Base-by-base conservation (phyloP, 2,329 filamentous ascomycete genomes). In the Cadophora malorum region DNA sequence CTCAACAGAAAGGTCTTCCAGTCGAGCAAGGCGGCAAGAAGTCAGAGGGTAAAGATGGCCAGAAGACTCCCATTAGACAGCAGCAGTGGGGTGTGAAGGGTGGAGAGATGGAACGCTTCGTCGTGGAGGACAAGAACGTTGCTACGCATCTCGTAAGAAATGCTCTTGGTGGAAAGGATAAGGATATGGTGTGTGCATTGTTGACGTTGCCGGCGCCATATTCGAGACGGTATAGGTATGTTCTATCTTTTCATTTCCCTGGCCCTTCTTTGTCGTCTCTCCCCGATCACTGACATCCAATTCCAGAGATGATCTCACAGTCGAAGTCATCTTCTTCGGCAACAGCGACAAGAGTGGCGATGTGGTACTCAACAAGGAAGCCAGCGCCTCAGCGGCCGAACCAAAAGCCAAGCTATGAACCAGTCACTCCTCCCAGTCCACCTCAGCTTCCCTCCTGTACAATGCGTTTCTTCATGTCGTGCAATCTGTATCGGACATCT, bases 281-380 rank as follows among this genome's bases (percentile, higher is more conserved):
- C 47, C 33, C 55, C 16, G 16, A 19, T 16, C 41, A 45, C 69
- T 73, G 60, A 73, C 50, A 19, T 33, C 8, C 25, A 10, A 63
- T 64, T 73, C 35, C 69, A 95, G 93, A 73, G 96, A 99, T 78
- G 96, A 99, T 78, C 82, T 99, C 71, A 99, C 96, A 0, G 95
- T 99, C 19, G 93, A 99, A 79, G 96, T 99, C 69, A 97, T 99
- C 77, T 99, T 99, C 85, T 99, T 99, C 76, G 96, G 96, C 69
- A 88, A 97, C 74, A 88, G 90, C 45, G 83, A 90, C 64, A 90
- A 90, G 78, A 91, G 86, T 35, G 94, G 94, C 45, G 90, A 91
- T 71, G 91, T 98, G 5, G 87, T 90, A 5, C 79, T 97, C 67
- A 99, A 98, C 80, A 84, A 90, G 71, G 95, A 97, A 76, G 96